A percentile compares a stretch with the other conserved stretches of the same genome.
Conservation (phyloP, 2,329 filamentous ascomycete species). For the Orbilia oligospora region DNA sequence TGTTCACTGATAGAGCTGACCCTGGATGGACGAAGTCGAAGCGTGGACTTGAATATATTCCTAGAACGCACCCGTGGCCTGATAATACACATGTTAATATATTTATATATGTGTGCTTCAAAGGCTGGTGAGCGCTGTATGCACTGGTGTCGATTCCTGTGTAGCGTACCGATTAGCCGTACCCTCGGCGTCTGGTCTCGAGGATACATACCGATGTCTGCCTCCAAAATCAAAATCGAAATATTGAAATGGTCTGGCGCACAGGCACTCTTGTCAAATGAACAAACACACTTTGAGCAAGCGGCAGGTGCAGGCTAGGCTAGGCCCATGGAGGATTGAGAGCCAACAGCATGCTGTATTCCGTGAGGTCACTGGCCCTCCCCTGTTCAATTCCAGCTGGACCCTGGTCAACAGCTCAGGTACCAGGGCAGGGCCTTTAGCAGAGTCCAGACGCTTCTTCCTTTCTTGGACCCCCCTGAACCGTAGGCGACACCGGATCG, state of each 20-base stretch:
- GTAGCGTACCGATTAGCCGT: too few species aligned
- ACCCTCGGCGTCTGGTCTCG: too few species aligned
- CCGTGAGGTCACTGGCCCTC: constrained; percentile 30
- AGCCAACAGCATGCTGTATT: constrained; percentile 15
- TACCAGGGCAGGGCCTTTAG: constrained; percentile 40
- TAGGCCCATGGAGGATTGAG: not conserved
- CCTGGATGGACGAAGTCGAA: not conserved
- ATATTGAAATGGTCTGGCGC: constrained; percentile 8
- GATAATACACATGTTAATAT: not conserved
- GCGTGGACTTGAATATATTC: not conserved
- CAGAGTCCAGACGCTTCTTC: constrained; percentile 29
- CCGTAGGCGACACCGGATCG: constrained; percentile 38
- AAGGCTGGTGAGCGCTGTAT: too few species aligned
- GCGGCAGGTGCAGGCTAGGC: constrained; percentile 24
- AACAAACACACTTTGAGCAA: constrained; percentile 5
- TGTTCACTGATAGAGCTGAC: too few species aligned
- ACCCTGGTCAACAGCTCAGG: constrained; percentile 45
- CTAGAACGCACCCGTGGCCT: not conserved
- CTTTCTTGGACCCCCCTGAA: constrained; percentile 41
- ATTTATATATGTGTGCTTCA: not conserved
- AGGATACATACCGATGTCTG: constrained; percentile 2
- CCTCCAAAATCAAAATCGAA: constrained; percentile 8
- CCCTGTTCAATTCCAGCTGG: constrained; percentile 18
- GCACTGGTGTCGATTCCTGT: constrained; percentile 9
- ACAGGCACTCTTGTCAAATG: constrained; percentile 27